These are phyloP conservation scores for Glebionis coronaria DNA, from an alignment of 129 eudicot species.

Conservation along the genomic window DNA sequence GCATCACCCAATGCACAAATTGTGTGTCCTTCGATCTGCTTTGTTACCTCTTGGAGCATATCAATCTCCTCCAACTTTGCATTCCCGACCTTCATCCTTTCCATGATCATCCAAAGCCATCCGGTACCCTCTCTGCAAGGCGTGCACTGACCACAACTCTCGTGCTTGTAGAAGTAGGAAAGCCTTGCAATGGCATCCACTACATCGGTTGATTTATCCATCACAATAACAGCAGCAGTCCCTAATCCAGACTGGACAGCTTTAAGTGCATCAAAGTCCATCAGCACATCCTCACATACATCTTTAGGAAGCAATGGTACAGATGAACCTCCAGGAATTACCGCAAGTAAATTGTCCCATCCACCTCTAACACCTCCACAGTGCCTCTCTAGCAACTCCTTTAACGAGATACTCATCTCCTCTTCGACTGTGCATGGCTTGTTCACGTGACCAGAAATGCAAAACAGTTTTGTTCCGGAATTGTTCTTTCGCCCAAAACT, in stretches of 20 bases:
- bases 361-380: constrained; percentile 97
- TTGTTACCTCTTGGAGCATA: constrained; percentile 92
- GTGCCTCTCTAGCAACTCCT: constrained; percentile 84
- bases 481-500: constrained; percentile 92
- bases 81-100: constrained; percentile 90
- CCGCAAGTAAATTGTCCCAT: constrained; percentile 90
- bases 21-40: constrained; percentile 97
- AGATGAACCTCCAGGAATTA: constrained; percentile 93
- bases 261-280: constrained; percentile 95
- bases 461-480: constrained; percentile 83
- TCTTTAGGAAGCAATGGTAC: constrained; percentile 75
- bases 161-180: constrained; percentile 89
- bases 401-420: constrained; percentile 93
- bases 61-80: constrained; percentile 96
- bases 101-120: constrained; percentile 99
- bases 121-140: constrained; percentile 98
- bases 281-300: constrained; percentile 74
- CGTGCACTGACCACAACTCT: constrained; percentile 97
- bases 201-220: constrained; percentile 93
- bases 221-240: constrained; percentile 93
- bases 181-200: constrained; percentile 93
- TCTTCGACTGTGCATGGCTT: constrained; percentile 96
- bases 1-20: constrained; percentile 98
- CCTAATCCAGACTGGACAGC: constrained; percentile 92
- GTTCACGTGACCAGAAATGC: constrained; percentile 90